phyloP scores from a whole-genome alignment of 768 basidiomycete species.

The Psilocybe subaeruginosa region DNA sequence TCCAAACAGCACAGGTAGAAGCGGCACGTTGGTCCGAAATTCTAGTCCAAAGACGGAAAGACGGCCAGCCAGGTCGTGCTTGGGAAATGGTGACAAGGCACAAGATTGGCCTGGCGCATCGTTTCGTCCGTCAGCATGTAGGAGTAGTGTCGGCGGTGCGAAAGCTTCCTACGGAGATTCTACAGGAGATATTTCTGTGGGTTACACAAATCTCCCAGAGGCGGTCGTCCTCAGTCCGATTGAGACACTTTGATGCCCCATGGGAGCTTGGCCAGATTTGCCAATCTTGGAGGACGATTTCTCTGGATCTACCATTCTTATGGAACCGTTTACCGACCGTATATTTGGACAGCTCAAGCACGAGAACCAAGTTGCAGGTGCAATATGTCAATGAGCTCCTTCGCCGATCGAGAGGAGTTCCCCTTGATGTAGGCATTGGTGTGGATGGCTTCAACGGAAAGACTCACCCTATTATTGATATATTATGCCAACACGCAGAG shows the following conservation, averaged over 20 bases:
- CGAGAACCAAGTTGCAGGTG: background rate
- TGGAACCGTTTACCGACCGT: background rate
- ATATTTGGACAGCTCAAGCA: constrained; percentile 14
- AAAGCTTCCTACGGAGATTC: constrained; percentile 25
- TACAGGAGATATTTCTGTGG: constrained; percentile 25
- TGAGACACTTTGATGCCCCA: constrained; percentile 16
- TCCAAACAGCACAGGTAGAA: constrained; percentile 14
- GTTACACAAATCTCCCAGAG: constrained; percentile 1
- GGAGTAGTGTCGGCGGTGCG: constrained; percentile 24
- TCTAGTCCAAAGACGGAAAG: background rate
- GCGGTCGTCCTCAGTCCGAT: background rate
- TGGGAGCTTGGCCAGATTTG: constrained; percentile 10
- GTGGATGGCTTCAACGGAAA: constrained; percentile 10
- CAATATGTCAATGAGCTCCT: background rate
- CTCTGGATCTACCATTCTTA: background rate
- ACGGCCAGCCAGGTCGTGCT: constrained; percentile 2
- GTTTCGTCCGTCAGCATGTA: constrained; percentile 24
- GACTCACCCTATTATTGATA: constrained; percentile 23
- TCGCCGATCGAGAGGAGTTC: constrained; percentile 17
- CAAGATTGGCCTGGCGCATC: constrained; percentile 18
- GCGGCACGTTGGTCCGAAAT: constrained; percentile 10
- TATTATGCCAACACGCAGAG: constrained; percentile 22
- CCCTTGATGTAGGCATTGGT: constrained; percentile 20
- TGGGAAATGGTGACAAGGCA: constrained; percentile 19
- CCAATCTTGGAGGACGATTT: background rate